Evolutionary conservation across 2,329 filamentous ascomycete species (phyloP), one percentile per base, ranked within the genome.

Genomic region (Botrytis tulipae): DNA sequence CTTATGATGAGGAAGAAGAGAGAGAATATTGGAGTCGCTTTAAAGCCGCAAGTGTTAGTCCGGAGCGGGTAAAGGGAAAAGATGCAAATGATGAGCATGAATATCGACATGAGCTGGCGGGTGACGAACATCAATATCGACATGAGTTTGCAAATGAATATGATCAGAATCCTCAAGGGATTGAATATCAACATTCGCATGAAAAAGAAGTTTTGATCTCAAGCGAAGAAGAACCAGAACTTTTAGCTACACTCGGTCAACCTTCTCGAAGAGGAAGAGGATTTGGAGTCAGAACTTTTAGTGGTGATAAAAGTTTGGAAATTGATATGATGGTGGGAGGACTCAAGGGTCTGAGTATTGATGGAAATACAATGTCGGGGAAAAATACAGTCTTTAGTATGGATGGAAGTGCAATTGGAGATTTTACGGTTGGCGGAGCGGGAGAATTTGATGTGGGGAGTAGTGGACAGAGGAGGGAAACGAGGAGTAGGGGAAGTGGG

Each of bases 1-100:
- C 66, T 7, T 68, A 57, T 66, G 70, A 66, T n/a, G 59, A 71
- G 8, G 70, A 65, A 32, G 70, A 66, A 42, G 54, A 70, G 32
- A 61, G 20, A 40, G 67, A 44, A 60, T 65, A 54, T 37, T 48
- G 60, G 44, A 66, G n/a, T 44, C 22, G 32, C 12, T 65, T 48
- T 14, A 40, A 57, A 40, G 46, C 44, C n/a, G 60, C 46, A 10
- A 51, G 44, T 32, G 37, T 66, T 7, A 42, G 48, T 42, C 25
- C 66, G 5, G 48, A 68, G 32, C 25, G 44, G 2, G 35, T 65
- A 6, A 20, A 48, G 35, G 60, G 25, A 9, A 42, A 59, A 18
- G 70, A 25, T 16, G 16, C 18, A 29, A 14, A 57, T 32, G 60
- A n/a, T 40, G 32, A 54, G 10, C 57, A 65, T 35, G 44, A 71